A percentile compares a stretch with the other conserved stretches of the same genome.
These are phyloP conservation scores for Globisporangium perplexum DNA, from an alignment of 352 stramenopile genomes.

Conservation along the genomic window DNA sequence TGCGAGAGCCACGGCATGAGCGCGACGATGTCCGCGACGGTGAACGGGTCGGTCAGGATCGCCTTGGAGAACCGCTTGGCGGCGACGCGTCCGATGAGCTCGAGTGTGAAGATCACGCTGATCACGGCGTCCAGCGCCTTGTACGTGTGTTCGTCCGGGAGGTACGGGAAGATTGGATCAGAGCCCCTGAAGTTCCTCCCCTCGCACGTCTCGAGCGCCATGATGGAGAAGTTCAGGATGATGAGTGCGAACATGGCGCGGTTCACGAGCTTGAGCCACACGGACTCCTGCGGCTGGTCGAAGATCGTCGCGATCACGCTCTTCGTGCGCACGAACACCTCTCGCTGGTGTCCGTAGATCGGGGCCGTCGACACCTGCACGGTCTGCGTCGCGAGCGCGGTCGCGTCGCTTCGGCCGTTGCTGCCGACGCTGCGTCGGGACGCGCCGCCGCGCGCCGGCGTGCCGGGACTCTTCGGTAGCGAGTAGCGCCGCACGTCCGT, in stretches of 20 bases:
- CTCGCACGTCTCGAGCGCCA: slow-evolving; percentile 64
- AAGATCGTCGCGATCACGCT: slow-evolving; percentile 36
- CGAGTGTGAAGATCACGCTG: slow-evolving; percentile 45
- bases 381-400: slow-evolving; percentile 7
- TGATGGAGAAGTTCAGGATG: slow-evolving; percentile 31
- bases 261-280: slow-evolving; percentile 30
- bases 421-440: background rate
- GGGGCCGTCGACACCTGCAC: slow-evolving; percentile 8
- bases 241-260: slow-evolving; percentile 48
- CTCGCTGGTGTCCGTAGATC: slow-evolving; percentile 4
- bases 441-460: background rate
- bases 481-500: background rate
- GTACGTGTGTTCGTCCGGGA: slow-evolving; percentile 34
- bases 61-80: slow-evolving; percentile 19
- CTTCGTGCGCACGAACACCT: slow-evolving; percentile 26
- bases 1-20: slow-evolving; percentile 55
- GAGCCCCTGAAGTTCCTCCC: slow-evolving; percentile 43
- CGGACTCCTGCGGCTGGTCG: slow-evolving; percentile 24
- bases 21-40: slow-evolving; percentile 47
- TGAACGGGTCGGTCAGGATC: slow-evolving; percentile 32
- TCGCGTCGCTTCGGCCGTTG: background rate
- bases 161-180: slow-evolving; percentile 50
- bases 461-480: background rate
- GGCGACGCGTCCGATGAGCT: slow-evolving; percentile 36
- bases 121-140: slow-evolving; percentile 31